phyloP scores from a whole-genome alignment of 495 filamentous ascomycete genomes.

The Pyrenula massariospora region DNA sequence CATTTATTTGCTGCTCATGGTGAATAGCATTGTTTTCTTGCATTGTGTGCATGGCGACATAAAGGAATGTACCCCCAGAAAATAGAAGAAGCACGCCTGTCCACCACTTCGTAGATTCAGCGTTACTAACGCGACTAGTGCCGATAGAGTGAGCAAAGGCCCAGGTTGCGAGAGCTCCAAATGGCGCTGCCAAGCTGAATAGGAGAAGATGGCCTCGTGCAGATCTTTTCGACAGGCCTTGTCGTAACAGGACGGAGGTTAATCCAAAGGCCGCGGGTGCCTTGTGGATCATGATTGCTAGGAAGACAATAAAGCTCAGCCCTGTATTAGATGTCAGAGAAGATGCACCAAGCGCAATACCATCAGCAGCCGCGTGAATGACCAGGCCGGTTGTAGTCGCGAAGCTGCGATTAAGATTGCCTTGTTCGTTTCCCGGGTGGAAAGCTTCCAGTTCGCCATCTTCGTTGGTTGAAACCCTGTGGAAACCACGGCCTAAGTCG shows the following conservation, averaged over 20 bases:
- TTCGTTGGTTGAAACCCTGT: constrained; percentile 35
- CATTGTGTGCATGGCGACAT: constrained; percentile 98
- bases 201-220: constrained; percentile 77
- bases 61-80: constrained; percentile 92
- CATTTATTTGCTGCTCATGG: constrained; percentile 34
- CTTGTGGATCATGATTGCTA: constrained; percentile 96
- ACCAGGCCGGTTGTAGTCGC: constrained; percentile 85
- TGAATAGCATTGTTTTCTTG: constrained; percentile 55
- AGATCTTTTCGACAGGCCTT: constrained; percentile 74
- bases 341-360: constrained; percentile 88
- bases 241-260: constrained; percentile 77
- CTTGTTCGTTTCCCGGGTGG: constrained; percentile 16
- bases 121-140: constrained; percentile 24
- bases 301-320: constrained; percentile 78
- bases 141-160: constrained; percentile 62
- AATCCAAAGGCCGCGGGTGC: constrained; percentile 92
- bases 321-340: constrained; percentile 52
- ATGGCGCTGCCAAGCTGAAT: constrained; percentile 83
- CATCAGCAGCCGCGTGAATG: constrained; percentile 96
- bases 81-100: constrained; percentile 88
- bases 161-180: constrained; percentile 78
- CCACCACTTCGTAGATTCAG: constrained; percentile 59
- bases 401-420: constrained; percentile 23
- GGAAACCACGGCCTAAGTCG: constrained; percentile 50
- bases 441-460: constrained; percentile 2